Evolutionary conservation across 441 rosid species (phyloP), one percentile per base, ranked within the genome.

Genomic region (Gossypium gossypioides): DNA sequence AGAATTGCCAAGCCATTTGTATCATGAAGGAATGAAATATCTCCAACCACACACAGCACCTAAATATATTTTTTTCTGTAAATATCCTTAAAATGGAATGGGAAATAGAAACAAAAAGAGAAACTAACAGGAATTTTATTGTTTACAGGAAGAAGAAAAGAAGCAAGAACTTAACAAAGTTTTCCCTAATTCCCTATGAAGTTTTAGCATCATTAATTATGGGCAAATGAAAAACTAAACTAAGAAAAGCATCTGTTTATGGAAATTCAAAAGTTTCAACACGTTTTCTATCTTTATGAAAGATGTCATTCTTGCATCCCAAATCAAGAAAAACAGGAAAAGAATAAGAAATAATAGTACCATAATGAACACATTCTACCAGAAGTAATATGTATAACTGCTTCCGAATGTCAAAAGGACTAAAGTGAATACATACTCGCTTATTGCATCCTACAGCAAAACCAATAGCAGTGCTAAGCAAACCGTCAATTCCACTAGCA

Each of bases 401-500:
- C 25, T 52, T 54, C 48, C 55, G 21, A 69, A 69, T 54, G 48
- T 13, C 34, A 37, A 69, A 12, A 69, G 52, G 73, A 69, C 22
- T 19, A 70, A 56, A 13, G 29, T 51, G 59, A 46, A 27, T 34
- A 76, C 91, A 81, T 78, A 92, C 99, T 72, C 80, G 87, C 81
- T 83, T 91, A 69, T 87, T 85, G 88, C 95, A 83, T 58, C 99
- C 99, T 34, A 87, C 84, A 68, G 99, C 94, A 82, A 91, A 95
- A 81, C 99, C 97, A 77, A 85, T 61, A 61, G 97, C 96, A 25
- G 97, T 85, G 82, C 99, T 92, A 66, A 95, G 91, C 88, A 95
- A 86, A 75, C 97, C 99, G 74, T 92, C 99, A 79, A 95, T 95
- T 72, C 99, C 99, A 81, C 99, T 95, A 72, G 97, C 97, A 81